Evolutionary conservation across 2,329 filamentous ascomycete genomes (phyloP).

Genomic region (Aureobasidium sp.): DNA sequence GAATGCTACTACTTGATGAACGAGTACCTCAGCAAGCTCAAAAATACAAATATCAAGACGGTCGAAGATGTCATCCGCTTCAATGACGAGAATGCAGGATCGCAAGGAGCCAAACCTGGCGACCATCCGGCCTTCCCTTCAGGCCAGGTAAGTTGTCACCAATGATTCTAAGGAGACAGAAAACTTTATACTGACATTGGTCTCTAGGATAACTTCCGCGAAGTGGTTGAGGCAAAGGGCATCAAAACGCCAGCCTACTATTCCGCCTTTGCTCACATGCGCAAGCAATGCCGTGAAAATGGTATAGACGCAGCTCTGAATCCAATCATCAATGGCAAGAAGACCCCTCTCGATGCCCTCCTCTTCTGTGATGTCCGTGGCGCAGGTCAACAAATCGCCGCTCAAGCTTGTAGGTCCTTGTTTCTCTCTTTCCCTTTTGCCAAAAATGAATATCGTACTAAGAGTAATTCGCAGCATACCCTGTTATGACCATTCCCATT

Average conservation of each 20-base stretch:
- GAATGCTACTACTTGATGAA: slow-evolving; percentile 24
- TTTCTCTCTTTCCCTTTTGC: too few relatives aligned
- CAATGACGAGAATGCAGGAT: slow-evolving; percentile 20
- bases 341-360: slow-evolving; percentile 23
- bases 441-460: neutral
- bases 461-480: slow-evolving; percentile 21
- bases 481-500: slow-evolving; percentile 27
- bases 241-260: slow-evolving; percentile 23
- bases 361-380: slow-evolving; percentile 27
- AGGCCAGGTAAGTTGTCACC: slow-evolving; percentile 22
- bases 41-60: slow-evolving; percentile 18
- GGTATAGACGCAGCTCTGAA: slow-evolving; percentile 27
- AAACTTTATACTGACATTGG: neutral
- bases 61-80: slow-evolving; percentile 21
- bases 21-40: slow-evolving; percentile 20
- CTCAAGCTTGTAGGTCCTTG: too few relatives aligned
- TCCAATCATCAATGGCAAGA: slow-evolving; percentile 24
- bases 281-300: slow-evolving; percentile 23
- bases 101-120: slow-evolving; percentile 22
- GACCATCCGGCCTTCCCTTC: slow-evolving; percentile 24
- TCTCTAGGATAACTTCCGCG: slow-evolving; percentile 19
- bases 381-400: slow-evolving; percentile 27
- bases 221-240: slow-evolving; percentile 19
- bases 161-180: neutral
- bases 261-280: slow-evolving; percentile 24